Percentiles rank a stretch among this genome's conserved stretches.
Evolutionary conservation across 345 rosid species (phyloP).

Genomic region (Rhodomyrtus tomentosa): DNA sequence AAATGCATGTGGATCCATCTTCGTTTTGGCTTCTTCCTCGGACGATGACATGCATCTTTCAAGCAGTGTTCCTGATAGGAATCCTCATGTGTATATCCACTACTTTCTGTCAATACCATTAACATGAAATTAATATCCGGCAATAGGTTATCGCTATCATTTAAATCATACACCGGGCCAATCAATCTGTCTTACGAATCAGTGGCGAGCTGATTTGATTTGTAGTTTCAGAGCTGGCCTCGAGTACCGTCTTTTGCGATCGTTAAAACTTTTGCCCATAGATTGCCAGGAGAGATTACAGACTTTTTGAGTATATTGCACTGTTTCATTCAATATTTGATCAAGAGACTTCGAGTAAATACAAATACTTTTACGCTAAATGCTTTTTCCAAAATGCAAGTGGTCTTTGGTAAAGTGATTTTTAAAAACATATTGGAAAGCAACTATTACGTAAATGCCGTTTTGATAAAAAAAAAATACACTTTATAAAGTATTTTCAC

Average conservation of each 20-base stretch:
- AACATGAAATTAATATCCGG: neutral
- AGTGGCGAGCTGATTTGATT: neutral
- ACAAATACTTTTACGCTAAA: no score
- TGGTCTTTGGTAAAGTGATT: no score
- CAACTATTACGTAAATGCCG: no score
- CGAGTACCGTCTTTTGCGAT: neutral
- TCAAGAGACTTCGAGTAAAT: no score
- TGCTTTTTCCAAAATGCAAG: no score
- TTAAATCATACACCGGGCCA: neutral
- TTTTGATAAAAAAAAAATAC: no score
- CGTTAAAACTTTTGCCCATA: neutral
- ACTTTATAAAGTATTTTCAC: no score
- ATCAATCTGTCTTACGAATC: neutral
- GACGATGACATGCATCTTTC: neutral
- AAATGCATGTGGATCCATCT: neutral
- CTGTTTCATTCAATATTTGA: no score
- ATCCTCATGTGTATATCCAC: neutral
- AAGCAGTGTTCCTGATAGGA: neutral
- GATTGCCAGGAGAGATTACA: neutral
- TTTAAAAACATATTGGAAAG: no score
- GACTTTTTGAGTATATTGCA: neutral
- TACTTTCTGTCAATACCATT: neutral
- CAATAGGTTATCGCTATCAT: neutral
- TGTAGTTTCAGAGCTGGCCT: neutral
- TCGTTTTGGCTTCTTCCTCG: neutral